Evolutionary conservation across 768 basidiomycete species (phyloP), one percentile per base, ranked within the genome.

Genomic region (Termitomyces sp.): DNA sequence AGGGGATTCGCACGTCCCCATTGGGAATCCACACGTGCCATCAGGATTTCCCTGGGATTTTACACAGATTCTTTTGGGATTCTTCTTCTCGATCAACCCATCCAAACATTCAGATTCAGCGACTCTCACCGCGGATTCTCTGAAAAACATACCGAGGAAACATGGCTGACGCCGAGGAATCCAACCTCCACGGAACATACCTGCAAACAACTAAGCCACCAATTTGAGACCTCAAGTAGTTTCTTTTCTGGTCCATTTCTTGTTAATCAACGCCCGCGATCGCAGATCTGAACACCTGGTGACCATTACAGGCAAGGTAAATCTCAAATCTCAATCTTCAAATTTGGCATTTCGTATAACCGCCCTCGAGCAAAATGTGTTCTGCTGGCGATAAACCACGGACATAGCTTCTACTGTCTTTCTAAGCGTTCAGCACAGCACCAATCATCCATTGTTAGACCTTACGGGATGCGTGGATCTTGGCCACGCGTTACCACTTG

Each of bases 1-100:
- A 31, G 25, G 46, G 59, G 65, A 70, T 67, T 70, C 70, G 62
- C 65, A 58, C 59, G 49, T 56, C 63, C 37, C 63, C 63, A 56
- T 57, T 63, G 11, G 38, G 63, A 60, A 51, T 42, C 17, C 12
- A 29, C 63, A 65, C 63, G 63, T 65, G 63, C 57, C 43, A 46
- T 61, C 58, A 65, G 37, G 60, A 53, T 65, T 59, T 31, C n/a
- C 7, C 6, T 25, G 36, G 29, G 52, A 53, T 55, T 56, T 29
- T 29, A 4, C 4, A 32, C 34, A 31, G 52, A 58, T 55, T 36
- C 34, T 12, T 6, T n/a, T 34, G 31, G 42, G 55, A 43, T 56
- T 45, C 42, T 17, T 29, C 29, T 8, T 9, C 48, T 15, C 31
- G 14, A 32, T 49, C 14, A 29, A 2, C 48, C 48, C 5, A 17